Evolutionary conservation across 2,329 filamentous ascomycete species (phyloP).

Genomic region (Ramularia endophylla): DNA sequence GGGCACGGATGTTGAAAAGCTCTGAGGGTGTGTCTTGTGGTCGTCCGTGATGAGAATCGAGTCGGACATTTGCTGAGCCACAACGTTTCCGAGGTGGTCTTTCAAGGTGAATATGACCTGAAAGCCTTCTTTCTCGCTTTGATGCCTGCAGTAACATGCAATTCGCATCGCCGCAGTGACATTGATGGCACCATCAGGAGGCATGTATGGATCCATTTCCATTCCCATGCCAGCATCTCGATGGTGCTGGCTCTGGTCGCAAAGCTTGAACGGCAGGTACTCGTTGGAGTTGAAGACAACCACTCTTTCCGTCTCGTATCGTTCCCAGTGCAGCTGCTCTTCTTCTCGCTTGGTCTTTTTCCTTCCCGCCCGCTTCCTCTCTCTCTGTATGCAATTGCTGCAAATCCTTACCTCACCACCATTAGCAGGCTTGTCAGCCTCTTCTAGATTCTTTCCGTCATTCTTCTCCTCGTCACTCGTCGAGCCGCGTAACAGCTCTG

Average conservation of each 20-base stretch:
- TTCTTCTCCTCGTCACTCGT: slow-evolving; percentile 37
- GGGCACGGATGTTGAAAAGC: slow-evolving; percentile 23
- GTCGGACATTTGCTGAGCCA: slow-evolving; percentile 78
- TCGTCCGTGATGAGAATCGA: slow-evolving; percentile 98
- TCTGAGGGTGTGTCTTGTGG: slow-evolving; percentile 70
- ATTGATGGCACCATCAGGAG: slow-evolving; percentile 59
- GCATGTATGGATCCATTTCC: slow-evolving; percentile 24
- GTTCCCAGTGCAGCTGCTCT: slow-evolving; percentile 81
- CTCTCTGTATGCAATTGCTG: slow-evolving; percentile 80
- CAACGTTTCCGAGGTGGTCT: slow-evolving; percentile 65
- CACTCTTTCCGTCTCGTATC: slow-evolving; percentile 72
- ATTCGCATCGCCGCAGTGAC: slow-evolving; percentile 91
- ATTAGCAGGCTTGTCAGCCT: slow-evolving; percentile 69
- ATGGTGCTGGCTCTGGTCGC: slow-evolving; percentile 35
- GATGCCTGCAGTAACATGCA: slow-evolving; percentile 93
- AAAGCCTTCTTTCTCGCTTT: slow-evolving; percentile 89
- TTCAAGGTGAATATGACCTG: slow-evolving; percentile 92
- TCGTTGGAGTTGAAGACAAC: slow-evolving; percentile 90
- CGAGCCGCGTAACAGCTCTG: slow-evolving; percentile 27
- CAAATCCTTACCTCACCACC: slow-evolving; percentile 95
- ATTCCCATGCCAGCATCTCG: slow-evolving; percentile 18
- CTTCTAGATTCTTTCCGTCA: slow-evolving; percentile 47
- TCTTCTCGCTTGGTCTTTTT: slow-evolving; percentile 93
- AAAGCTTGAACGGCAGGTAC: slow-evolving; percentile 72
- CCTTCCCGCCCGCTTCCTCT: slow-evolving; percentile 81